These are phyloP conservation scores for Sutorius eximius DNA, from an alignment of 1,284 basidiomycete species.

Conservation along the genomic window DNA sequence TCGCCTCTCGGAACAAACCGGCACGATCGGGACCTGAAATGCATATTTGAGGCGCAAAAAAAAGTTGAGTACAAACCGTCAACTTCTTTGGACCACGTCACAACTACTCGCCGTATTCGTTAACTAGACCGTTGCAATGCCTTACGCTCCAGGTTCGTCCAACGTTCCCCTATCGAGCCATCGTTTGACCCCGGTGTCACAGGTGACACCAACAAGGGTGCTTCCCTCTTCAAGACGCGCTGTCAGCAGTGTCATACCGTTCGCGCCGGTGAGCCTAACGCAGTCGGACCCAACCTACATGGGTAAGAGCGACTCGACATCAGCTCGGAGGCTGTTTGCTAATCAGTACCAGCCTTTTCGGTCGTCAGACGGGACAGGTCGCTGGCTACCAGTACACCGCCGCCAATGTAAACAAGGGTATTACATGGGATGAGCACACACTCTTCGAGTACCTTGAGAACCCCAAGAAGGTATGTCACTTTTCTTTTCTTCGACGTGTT, in stretches of 20 bases:
- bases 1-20: conserved; percentile 30
- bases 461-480: conserved; percentile 82
- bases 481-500: background rate
- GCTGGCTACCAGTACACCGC: conserved; percentile 91
- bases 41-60: conserved; percentile 16
- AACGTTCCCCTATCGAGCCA: background rate
- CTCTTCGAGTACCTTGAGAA: conserved; percentile 94
- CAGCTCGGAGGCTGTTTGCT: background rate
- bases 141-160: conserved; percentile 31
- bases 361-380: conserved; percentile 88
- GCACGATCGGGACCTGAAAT: conserved; percentile 28
- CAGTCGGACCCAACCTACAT: conserved; percentile 94
- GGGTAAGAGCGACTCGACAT: conserved; percentile 52
- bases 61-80: background rate
- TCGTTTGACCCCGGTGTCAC: conserved; percentile 1
- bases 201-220: conserved; percentile 91
- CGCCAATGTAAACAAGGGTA: conserved; percentile 95
- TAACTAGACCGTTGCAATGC: conserved; percentile 21
- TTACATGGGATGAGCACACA: conserved; percentile 85
- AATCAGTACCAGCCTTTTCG: conserved; percentile 55
- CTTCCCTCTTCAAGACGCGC: conserved; percentile 92
- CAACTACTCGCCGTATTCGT: background rate
- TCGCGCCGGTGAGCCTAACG: conserved; percentile 79
- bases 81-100: background rate
- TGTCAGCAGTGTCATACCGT: conserved; percentile 98